phyloP scores from a whole-genome alignment of 805 yeast genomes.

The Wickerhamia fluorescens region DNA sequence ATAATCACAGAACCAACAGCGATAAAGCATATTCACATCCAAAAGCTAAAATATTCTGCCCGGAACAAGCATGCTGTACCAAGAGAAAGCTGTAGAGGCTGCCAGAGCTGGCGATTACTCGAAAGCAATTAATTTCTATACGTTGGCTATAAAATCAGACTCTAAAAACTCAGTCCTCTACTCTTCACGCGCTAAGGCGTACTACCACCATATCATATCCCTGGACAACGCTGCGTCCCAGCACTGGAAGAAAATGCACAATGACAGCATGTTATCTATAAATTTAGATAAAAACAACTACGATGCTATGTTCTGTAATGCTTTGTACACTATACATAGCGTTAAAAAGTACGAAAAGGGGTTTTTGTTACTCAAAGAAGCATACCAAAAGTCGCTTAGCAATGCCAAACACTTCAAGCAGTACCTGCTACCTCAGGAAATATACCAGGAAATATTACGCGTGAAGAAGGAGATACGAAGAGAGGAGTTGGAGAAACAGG shows the following conservation, averaged over 20 bases:
- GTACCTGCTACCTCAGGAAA: constrained; percentile 9
- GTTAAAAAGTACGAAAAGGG: constrained; percentile 5
- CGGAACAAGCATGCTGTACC: too few relatives aligned
- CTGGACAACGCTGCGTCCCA: constrained; percentile 2
- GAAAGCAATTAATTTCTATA: too few relatives aligned
- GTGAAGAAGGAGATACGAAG: constrained; percentile 4
- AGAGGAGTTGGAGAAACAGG: constrained; percentile 2
- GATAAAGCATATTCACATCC: too few relatives aligned
- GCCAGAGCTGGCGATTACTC: too few relatives aligned
- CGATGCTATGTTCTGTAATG: constrained; percentile 10
- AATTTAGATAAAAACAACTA: constrained; percentile 9
- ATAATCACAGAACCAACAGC: too few relatives aligned
- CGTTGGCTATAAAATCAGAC: too few relatives aligned
- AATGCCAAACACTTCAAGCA: constrained; percentile 7
- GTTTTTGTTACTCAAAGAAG: constrained; percentile 7
- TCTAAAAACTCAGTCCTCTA: too few relatives aligned
- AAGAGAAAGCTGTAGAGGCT: too few relatives aligned
- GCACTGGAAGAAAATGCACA: constrained; percentile 9
- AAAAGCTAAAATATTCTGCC: too few relatives aligned
- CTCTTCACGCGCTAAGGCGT: too few relatives aligned
- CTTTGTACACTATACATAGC: constrained; percentile 6
- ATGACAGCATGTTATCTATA: constrained; percentile 9
- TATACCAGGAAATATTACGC: constrained; percentile 8
- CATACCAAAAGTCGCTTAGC: constrained; percentile 8
- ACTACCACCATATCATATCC: neutral